Evolutionary conservation across 108 stramenopile species (phyloP), one percentile per base, ranked within the genome.

Genomic region (Cylindrotheca closterium): DNA sequence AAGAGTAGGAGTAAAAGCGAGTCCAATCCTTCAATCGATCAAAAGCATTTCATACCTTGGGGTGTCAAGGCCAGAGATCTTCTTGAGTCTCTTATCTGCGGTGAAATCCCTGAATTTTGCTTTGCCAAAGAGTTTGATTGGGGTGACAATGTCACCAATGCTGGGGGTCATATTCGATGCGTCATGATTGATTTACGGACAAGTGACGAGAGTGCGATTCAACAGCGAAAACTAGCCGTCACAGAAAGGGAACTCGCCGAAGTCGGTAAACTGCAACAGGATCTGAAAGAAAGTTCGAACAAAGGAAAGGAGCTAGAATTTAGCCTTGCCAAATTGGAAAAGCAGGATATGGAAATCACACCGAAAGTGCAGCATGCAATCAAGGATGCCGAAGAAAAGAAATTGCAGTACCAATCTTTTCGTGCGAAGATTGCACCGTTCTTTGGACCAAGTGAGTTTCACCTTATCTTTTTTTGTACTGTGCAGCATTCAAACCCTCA

Each of bases 131-230:
- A 37, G 46, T 74, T 79, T 50, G 64, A 73, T 28, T 75, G 65
- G 52, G 68, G 74, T 24, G 83, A 67, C 24, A 52, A 58, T 8
- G 60, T 67, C 18, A 50, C 74, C 19, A 37, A 60, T 8, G 65
- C 76, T 51, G 82, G 82, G 18, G 89, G 89, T 29, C 77, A 86
- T 22, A 58, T 91, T 2, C 74, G 77, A 31, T 91, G 89, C 52
- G 68, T 87, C 37, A 58, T 90, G 29, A 81, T 83, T 1, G 89
- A 91, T 73, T 69, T 84, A 32, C 52, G 89, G 24, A 84, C 80
- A 18, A 76, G 81, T 30, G 76, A 87, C 30, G 74, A 79, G 22
- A 86, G 78, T 15, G 89, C 89, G 4, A 60, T 58, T 2, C 15
- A 30, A 4, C 81, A 87, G 19, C 65, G 89, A 48, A 73, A 70